Percentiles rank a stretch among this genome's conserved stretches.
Evolutionary conservation across 108 stramenopile species (phyloP).

Genomic region (Cyclotella cryptica): DNA sequence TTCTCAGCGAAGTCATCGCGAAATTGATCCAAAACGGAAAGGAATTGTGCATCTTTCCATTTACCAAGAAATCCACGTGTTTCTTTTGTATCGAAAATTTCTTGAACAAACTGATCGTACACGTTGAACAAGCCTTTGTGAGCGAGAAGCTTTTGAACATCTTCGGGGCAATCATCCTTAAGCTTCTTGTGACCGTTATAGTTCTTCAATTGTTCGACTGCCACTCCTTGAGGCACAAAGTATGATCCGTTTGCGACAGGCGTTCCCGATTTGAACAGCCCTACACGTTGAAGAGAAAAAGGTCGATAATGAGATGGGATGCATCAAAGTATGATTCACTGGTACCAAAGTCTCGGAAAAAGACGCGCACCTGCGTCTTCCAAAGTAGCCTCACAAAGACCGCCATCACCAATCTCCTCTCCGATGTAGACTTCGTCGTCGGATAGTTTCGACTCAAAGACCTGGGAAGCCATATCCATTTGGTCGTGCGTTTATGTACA

Average conservation of each 20-base stretch:
- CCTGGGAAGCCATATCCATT: too few relatives aligned
- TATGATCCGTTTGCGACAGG: slow-evolving; percentile 10
- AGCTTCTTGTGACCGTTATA: slow-evolving; percentile 46
- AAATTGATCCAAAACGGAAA: slow-evolving; percentile 53
- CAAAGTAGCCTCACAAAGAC: too few relatives aligned
- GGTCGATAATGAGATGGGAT: too few relatives aligned
- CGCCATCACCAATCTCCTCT: too few relatives aligned
- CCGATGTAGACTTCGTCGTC: too few relatives aligned
- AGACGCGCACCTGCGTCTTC: too few relatives aligned
- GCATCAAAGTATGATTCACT: too few relatives aligned
- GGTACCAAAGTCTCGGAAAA: too few relatives aligned
- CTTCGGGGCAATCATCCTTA: slow-evolving; percentile 31
- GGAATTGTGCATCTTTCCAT: slow-evolving; percentile 59
- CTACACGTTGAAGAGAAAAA: background rate
- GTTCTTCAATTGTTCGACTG: slow-evolving; percentile 58
- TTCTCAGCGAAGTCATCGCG: slow-evolving; percentile 55
- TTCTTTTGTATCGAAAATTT: slow-evolving; percentile 28
- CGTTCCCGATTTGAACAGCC: slow-evolving; percentile 2
- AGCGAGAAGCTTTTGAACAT: slow-evolving; percentile 19
- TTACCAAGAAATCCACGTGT: slow-evolving; percentile 55
- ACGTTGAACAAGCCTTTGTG: slow-evolving; percentile 38
- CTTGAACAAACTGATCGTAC: slow-evolving; percentile 57
- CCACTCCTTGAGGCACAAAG: slow-evolving; percentile 56
- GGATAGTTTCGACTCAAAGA: too few relatives aligned
- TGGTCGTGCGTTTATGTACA: too few relatives aligned